Base-by-base conservation (phyloP, 2,329 filamentous ascomycete species). In the Colletotrichum australisinense region DNA sequence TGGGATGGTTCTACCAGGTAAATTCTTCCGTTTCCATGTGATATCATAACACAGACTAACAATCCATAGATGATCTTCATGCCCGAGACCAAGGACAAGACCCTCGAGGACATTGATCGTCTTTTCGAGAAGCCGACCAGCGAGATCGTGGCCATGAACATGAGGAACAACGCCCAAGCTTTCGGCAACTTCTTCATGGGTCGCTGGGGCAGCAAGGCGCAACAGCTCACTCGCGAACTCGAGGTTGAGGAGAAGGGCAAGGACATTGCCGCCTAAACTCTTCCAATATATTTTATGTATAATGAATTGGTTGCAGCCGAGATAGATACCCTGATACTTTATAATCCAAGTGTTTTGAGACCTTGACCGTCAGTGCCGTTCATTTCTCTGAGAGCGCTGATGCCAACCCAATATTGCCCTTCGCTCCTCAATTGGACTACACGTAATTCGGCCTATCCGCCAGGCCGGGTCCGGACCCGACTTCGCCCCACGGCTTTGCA, bases 81-180 rank as follows among this genome's bases (percentile, higher is more conserved):
- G 93, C 92, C 91, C 0, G 92, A 94, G 84, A 94, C 92, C 3
- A 93, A 93, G 85, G 89, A 92, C 80, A 88, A 88, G 81, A 86
- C 83, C 3, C 87, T 94, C 0, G 93, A 94, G 81, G 92, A 94
- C 81, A 93, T 94, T 72, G 92, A 94, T 73, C 83, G 90, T 49
- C 84, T 94, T 24, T 93, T 94, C 79, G 86, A 88, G 63, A 86
- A 88, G 74, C 91, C 92, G 0, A 94, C 92, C 0, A 83, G 84
- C 55, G 87, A 92, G 57, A 86, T 93, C 57, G 91, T 93, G 0
- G 84, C 83, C 70, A 85, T 92, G 83, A 93, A 93, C 77, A 73
- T 86, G 2, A 71, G 56, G 62, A 16, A 12, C 38, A 62, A 30
- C 4, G 22, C 35, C 4, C 55, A 59, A 14, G 30, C 53, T 30